Evolutionary conservation across 2,329 filamentous ascomycete genomes (phyloP).

Genomic region (Ceratocystis variospora): DNA sequence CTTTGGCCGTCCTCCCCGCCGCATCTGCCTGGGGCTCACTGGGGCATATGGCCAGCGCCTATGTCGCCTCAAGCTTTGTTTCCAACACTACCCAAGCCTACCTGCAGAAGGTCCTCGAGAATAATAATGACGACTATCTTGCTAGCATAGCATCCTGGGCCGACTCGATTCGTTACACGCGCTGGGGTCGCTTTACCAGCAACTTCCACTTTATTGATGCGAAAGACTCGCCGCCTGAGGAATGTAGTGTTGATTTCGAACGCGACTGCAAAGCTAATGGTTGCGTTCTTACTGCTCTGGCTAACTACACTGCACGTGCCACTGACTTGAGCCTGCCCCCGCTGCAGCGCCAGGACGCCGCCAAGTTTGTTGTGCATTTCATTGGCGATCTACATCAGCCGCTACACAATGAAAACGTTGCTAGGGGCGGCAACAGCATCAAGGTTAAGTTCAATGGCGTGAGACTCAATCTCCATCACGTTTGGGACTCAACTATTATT

Average conservation of each 20-base stretch:
- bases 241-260: constrained; percentile 43
- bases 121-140: constrained; percentile 43
- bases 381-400: constrained; percentile 58
- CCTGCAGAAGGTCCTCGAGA: constrained; percentile 44
- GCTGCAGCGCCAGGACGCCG: constrained; percentile 41
- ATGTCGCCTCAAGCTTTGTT: constrained; percentile 48
- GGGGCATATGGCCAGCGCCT: constrained; percentile 52
- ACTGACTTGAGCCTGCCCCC: constrained; percentile 33
- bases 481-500: constrained; percentile 60
- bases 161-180: constrained; percentile 50
- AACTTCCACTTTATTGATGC: constrained; percentile 58
- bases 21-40: constrained; percentile 36
- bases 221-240: constrained; percentile 44
- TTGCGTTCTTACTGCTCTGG: constrained; percentile 48
- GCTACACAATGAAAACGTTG: constrained; percentile 50
- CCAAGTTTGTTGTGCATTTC: constrained; percentile 56
- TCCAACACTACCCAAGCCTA: constrained; percentile 40
- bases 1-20: constrained; percentile 26
- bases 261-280: constrained; percentile 49
- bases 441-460: constrained; percentile 45
- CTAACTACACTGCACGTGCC: constrained; percentile 46
- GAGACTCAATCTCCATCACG: constrained; percentile 52
- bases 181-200: constrained; percentile 46
- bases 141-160: constrained; percentile 54
- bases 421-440: constrained; percentile 55